Conservation (phyloP, 78 protist genomes). For the Speleostelium caveatum region DNA sequence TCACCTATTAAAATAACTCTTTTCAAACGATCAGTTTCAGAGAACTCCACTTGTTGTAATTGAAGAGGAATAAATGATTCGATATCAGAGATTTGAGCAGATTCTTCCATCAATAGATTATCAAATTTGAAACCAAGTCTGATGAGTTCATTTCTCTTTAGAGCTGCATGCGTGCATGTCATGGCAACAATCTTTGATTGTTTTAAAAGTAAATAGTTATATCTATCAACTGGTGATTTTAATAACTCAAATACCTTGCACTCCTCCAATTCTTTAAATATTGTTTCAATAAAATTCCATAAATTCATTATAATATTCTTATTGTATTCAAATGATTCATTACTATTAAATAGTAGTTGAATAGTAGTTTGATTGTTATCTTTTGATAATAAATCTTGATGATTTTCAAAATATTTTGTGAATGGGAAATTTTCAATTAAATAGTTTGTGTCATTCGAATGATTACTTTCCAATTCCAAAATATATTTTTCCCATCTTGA, state of each 20-base stretch:
- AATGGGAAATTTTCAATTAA: conserved; percentile 30
- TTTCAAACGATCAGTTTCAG: conserved; percentile 87
- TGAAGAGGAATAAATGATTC: conserved; percentile 98
- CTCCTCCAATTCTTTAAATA: conserved; percentile 89
- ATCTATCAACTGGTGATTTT: conserved; percentile 89
- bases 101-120: conserved; percentile 97
- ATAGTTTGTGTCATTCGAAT: not conserved
- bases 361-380: not conserved
- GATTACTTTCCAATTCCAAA: not conserved
- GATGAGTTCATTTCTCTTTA: conserved; percentile 82
- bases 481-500: conserved; percentile 70
- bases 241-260: conserved; percentile 94
- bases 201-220: conserved; percentile 90
- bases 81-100: conserved; percentile 95
- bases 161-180: conserved; percentile 99
- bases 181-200: conserved; percentile 96
- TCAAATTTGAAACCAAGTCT: conserved; percentile 92
- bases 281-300: conserved; percentile 64
- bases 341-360: not conserved
- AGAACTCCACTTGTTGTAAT: conserved; percentile 85
- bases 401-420: not conserved
- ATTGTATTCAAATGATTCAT: not conserved
- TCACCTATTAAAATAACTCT: conserved; percentile 97
- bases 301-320: conserved; percentile 21
- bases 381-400: not conserved